phyloP scores from a whole-genome alignment of 192 early-diverging fungal species.

The Entrophospora sp. region DNA sequence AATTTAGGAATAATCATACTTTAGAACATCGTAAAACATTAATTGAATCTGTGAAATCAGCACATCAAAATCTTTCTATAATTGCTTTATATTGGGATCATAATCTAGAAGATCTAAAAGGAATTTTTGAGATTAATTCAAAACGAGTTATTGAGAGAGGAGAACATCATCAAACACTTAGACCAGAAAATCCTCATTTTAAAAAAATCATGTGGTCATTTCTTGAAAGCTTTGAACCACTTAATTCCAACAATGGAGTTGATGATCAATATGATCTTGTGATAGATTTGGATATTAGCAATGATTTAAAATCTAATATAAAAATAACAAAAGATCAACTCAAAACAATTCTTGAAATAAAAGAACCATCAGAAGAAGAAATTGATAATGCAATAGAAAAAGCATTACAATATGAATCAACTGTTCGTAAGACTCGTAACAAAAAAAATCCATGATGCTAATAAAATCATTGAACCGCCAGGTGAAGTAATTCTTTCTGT shows the following conservation, averaged over 20 bases:
- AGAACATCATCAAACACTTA: constrained; percentile 74
- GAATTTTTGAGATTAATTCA: constrained; percentile 42
- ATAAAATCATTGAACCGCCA: too few species aligned
- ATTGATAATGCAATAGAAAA: constrained; percentile 43
- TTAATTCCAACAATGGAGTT: constrained; percentile 39
- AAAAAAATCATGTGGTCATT: constrained; percentile 47
- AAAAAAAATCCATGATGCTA: too few species aligned
- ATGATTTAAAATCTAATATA: constrained; percentile 37
- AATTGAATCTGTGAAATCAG: constrained; percentile 34
- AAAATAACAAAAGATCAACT: constrained; percentile 28
- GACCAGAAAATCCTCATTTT: constrained; percentile 53
- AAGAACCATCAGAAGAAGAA: constrained; percentile 27
- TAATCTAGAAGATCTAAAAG: constrained; percentile 30
- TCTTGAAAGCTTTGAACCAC: constrained; percentile 36
- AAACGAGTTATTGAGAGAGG: constrained; percentile 57
- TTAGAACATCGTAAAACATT: too few species aligned
- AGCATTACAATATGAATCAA: constrained; percentile 34
- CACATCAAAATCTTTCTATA: constrained; percentile 54
- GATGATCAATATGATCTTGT: constrained; percentile 50
- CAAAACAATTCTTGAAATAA: too few species aligned
- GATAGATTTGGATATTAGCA: constrained; percentile 44
- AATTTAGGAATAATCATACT: constrained; percentile 56
- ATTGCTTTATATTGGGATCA: constrained; percentile 73
- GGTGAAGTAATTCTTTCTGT: too few species aligned
- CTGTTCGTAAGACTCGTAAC: constrained; percentile 28